Percentiles rank a stretch among this genome's conserved stretches.
phyloP scores from a whole-genome alignment of 257 asterid species.

The Linderniella brevidens region DNA sequence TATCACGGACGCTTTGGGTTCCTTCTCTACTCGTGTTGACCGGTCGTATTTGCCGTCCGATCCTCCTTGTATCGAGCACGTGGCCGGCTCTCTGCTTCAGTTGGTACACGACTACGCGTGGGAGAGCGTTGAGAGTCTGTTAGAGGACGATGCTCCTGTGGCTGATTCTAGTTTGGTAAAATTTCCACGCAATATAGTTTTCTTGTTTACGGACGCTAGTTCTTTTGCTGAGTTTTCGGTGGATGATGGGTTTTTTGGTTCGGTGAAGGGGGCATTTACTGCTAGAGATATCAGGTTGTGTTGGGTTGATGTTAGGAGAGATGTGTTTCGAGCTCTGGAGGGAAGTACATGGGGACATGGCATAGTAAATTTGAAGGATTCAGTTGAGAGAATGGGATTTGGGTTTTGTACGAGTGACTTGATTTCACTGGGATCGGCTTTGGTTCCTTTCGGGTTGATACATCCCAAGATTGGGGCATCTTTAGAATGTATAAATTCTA shows the following conservation, averaged over 20 bases:
- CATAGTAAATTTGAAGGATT: conserved; percentile 18
- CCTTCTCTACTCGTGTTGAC: conserved; percentile 16
- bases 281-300: conserved; percentile 52
- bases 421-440: conserved; percentile 51
- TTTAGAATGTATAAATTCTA: conserved; percentile 18
- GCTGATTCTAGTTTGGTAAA: conserved; percentile 12
- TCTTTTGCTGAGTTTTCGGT: conserved; percentile 16
- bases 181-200: conserved; percentile 40
- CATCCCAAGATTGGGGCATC: conserved; percentile 50
- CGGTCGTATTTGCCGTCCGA: conserved; percentile 10
- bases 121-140: conserved; percentile 39
- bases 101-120: conserved; percentile 51
- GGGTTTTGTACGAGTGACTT: conserved; percentile 59
- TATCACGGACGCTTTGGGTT: conserved; percentile 26
- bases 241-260: conserved; percentile 28
- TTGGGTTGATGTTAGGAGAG: conserved; percentile 57
- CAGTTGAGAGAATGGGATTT: conserved; percentile 47
- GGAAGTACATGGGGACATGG: conserved; percentile 12
- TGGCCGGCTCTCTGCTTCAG: conserved; percentile 47
- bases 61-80: conserved; percentile 18
- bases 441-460: conserved; percentile 68
- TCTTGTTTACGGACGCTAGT: conserved; percentile 46
- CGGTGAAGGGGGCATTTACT: conserved; percentile 30
- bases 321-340: conserved; percentile 11
- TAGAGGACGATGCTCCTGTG: conserved; percentile 18